Percentiles rank a stretch among this genome's conserved stretches.
Conservation (phyloP, 306 rosid genomes). For the Rubus idaeus region DNA sequence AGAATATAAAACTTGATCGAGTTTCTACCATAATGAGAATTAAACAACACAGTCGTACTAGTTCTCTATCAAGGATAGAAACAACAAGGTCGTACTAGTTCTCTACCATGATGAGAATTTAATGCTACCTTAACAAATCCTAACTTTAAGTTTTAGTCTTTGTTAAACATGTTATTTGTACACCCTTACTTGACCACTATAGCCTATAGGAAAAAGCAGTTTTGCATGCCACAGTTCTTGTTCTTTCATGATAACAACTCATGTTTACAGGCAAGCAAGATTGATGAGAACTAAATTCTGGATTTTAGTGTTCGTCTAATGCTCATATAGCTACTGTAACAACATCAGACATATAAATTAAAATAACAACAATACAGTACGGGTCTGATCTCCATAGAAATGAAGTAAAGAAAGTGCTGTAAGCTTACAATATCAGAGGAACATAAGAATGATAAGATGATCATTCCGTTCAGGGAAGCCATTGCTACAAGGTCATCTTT, state of each 20-base stretch:
- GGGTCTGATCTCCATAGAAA: not conserved
- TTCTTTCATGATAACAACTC: not conserved
- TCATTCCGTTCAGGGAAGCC: slow-evolving; percentile 96
- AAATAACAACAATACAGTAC: not conserved
- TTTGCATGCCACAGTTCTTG: not conserved
- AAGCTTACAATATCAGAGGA: slow-evolving; percentile 71
- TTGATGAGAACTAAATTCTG: not conserved
- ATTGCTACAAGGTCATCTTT: slow-evolving; percentile 90
- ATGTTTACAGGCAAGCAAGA: not conserved
- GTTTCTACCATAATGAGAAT: not conserved
- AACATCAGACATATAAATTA: not conserved
- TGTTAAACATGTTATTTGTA: not conserved
- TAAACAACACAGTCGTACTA: too few relatives aligned
- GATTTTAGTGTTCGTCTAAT: not conserved
- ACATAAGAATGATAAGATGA: slow-evolving; percentile 73
- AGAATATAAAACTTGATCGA: not conserved
- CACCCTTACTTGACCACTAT: not conserved
- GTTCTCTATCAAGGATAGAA: too few relatives aligned
- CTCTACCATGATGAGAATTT: not conserved
- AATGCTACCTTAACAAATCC: not conserved
- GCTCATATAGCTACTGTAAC: too few relatives aligned
- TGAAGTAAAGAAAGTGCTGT: not conserved
- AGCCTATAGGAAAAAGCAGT: not conserved
- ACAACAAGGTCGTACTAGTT: not conserved
- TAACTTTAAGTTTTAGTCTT: not conserved